phyloP scores from a whole-genome alignment of 352 stramenopile species.

The Globisporangium sylvaticum region DNA sequence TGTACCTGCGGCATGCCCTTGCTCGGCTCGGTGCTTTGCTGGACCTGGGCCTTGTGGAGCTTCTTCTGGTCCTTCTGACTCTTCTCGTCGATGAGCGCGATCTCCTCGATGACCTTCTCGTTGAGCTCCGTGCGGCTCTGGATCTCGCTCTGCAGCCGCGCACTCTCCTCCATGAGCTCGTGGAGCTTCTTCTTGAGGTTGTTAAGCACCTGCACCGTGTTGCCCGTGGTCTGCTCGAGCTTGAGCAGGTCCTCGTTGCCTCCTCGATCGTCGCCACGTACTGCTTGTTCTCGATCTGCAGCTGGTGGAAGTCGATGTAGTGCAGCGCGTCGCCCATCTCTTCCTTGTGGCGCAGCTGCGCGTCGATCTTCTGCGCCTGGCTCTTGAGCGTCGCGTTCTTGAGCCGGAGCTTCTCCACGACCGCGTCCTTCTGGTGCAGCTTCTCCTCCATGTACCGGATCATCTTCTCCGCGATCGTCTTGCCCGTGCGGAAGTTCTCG shows the following conservation, averaged over 20 bases:
- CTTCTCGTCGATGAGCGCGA: slow-evolving; percentile 56
- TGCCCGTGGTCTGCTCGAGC: slow-evolving; percentile 89
- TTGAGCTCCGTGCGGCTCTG: slow-evolving; percentile 76
- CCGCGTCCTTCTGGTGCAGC: slow-evolving; percentile 87
- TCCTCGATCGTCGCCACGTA: slow-evolving; percentile 94
- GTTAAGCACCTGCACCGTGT: slow-evolving; percentile 89
- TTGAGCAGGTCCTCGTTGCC: slow-evolving; percentile 91
- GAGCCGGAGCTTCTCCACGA: slow-evolving; percentile 92
- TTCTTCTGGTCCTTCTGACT: slow-evolving; percentile 65
- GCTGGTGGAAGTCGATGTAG: slow-evolving; percentile 95
- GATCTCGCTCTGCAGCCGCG: slow-evolving; percentile 83
- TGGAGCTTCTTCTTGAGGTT: slow-evolving; percentile 88
- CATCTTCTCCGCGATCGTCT: slow-evolving; percentile 92
- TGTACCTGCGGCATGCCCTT: slow-evolving; percentile 82
- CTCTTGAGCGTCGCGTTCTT: slow-evolving; percentile 93
- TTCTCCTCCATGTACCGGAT: slow-evolving; percentile 95
- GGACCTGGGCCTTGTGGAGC: slow-evolving; percentile 52
- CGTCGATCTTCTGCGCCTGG: slow-evolving; percentile 90
- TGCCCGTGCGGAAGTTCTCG: slow-evolving; percentile 92
- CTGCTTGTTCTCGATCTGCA: slow-evolving; percentile 97
- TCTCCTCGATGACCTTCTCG: slow-evolving; percentile 85
- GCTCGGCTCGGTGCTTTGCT: slow-evolving; percentile 63
- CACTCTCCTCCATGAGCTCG: slow-evolving; percentile 79
- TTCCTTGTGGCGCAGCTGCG: slow-evolving; percentile 91
- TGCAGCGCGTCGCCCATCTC: slow-evolving; percentile 94